Base-by-base conservation (phyloP, 495 filamentous ascomycete species). In the Aspergillus sclerotioniger region DNA sequence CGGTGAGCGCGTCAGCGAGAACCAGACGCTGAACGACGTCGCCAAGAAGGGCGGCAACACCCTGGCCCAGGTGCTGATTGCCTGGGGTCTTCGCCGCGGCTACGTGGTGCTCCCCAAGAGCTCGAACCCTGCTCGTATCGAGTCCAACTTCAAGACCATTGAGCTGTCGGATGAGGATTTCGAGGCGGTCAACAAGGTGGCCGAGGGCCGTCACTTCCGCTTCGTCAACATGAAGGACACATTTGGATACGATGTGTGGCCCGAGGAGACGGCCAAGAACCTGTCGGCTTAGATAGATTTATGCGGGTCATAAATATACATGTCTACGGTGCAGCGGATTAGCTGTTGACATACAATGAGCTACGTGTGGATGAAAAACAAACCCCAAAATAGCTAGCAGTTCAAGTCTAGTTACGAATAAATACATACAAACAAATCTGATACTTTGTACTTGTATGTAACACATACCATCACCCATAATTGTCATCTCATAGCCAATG, bases 211-310 rank as follows among this genome's bases (percentile, higher is more conserved):
- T 52, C 81, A 86, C 64, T 79, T 76, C 55, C 81, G 88, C 54
- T 90, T 91, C 67, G 87, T 91, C 41, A 90, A 91, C 71, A 90
- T 90, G 87, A 90, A 88, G 76, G 86, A 91, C 54, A 82, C 79
- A 51, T 84, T 85, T 65, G 83, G 79, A 13, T 84, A 81, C 61
- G 71, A 78, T 46, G 71, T 77, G 29, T 79, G 76, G 76, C 74
- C 75, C 25, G 70, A 78, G 65, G 76, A 79, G 74, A 71, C 72
- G 35, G 72, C 70, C 35, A 69, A 67, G 66, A 62, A 74, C 50
- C 46, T 74, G 41, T 77, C 72, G 53, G 69, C 68, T 52, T 76
- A 67, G 62, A 45, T 20, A 41, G 53, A 86, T 71, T 71, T 87
- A n/a, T 69, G 72, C 53, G 53, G 64, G 64, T 57, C 64, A 63